Conservation (phyloP, 176 grass and related monocot genomes). For the Triticum aestivum region IWGSC_CS_RefSeq_v2.1 NC_057808.1:15558565-15559064, state of each 20-base stretch:
- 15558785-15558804: conserved; percentile 51
- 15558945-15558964: conserved; percentile 3
- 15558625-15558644: not conserved
- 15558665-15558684: conserved; percentile 31
- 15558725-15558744: conserved; percentile 26
- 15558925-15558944: conserved; percentile 25
- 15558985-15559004: not conserved
- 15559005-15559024: conserved; percentile 12
- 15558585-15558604: not conserved
- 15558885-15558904: conserved; percentile 19
- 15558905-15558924: conserved; percentile 6
- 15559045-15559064: conserved; percentile 18
- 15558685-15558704: conserved; percentile 23
- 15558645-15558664: conserved; percentile 27
- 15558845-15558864: conserved; percentile 25
- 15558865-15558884: conserved; percentile 19
- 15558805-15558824: conserved; percentile 40
- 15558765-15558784: conserved; percentile 30
- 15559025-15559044: not conserved
- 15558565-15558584: not conserved
- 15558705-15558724: conserved; percentile 22
- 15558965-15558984: conserved; percentile 33
- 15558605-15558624: not conserved
- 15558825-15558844: conserved; percentile 38
- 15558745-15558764: conserved; percentile 22